Base-by-base conservation (phyloP, 2,329 filamentous ascomycete species). In the Ophiostoma sp. region DNA sequence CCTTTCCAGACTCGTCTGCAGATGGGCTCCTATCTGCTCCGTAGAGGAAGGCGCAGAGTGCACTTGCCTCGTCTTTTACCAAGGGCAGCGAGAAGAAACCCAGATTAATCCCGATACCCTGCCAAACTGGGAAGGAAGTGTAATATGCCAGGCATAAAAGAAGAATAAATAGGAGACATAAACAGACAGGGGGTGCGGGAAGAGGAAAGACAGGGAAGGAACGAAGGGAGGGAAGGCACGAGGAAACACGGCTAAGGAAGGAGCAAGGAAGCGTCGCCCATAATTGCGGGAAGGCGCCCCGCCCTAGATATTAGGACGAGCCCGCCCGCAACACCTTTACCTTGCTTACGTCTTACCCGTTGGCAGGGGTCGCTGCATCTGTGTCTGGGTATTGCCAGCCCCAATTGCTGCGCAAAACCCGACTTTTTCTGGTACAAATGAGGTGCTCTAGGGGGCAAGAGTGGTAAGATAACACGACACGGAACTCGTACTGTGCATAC, bases 401-500 rank as follows among this genome's bases (percentile, higher is more conserved):
- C 14, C 49, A 12, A 55, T n/a, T 5, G 14, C 55, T 60, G 55
- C 27, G 55, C 55, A 60, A 60, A 60, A 38, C 18, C 11, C 27
- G 11, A 3, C 18, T 4, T 14, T 38, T 38, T 36, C 52, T 60
- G 49, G 49, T 55, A n/a, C 47, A 49, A 49, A n/a, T 11, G 11
- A 14, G 12, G 11, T 9, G 27, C 12, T 55, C 7, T 55, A 27
- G 49, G 18, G 38, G 27, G 27, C 27, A 55, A 27, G 55, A 52
- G 49, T 11, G 27, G 52, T 14, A 58, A 38, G 27, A 18, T 14
- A 58, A 38, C 52, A 52, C 27, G 27, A 38, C 55, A 60, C 55
- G 55, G 55, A 60, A 60, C 27, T 40, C 27, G 55, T 60, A 27
- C 55, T 27, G 55, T 55, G 49, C 18, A 36, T 55, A 55, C 27